Conservation (phyloP, 129 eudicot genomes). For the Lactuca saligna region DNA sequence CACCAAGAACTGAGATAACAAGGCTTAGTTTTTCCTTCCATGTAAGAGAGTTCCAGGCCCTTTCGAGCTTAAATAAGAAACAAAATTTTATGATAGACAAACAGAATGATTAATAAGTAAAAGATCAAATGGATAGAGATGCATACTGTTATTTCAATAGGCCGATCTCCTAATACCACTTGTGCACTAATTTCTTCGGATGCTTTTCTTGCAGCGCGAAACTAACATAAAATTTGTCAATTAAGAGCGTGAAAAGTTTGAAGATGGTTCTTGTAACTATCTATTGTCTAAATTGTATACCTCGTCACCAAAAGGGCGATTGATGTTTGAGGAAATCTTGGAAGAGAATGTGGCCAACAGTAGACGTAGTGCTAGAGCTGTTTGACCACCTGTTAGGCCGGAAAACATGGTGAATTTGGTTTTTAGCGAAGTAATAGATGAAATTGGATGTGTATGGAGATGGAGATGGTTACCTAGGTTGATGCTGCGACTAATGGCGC, state of each 20-base stretch:
- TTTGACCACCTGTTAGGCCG: slow-evolving; percentile 64
- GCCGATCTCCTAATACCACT: slow-evolving; percentile 90
- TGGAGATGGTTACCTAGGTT: slow-evolving; percentile 54
- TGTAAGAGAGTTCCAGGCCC: slow-evolving; percentile 93
- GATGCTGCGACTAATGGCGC: slow-evolving; percentile 87
- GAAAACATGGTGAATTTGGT: slow-evolving; percentile 13
- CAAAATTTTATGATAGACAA: not conserved
- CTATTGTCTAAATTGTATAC: slow-evolving; percentile 21
- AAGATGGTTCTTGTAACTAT: not conserved
- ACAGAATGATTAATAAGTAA: not conserved
- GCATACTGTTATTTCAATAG: slow-evolving; percentile 86
- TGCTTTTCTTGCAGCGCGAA: slow-evolving; percentile 84
- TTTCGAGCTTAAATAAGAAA: slow-evolving; percentile 58
- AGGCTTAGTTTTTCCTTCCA: slow-evolving; percentile 77
- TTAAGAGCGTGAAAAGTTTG: not conserved
- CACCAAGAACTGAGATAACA: slow-evolving; percentile 54
- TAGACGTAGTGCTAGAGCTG: slow-evolving; percentile 74
- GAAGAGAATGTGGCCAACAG: slow-evolving; percentile 79
- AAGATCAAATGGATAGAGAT: not conserved
- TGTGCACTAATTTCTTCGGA: slow-evolving; percentile 91
- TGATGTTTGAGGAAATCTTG: slow-evolving; percentile 65
- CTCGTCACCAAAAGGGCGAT: slow-evolving; percentile 93
- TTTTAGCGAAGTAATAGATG: slow-evolving; percentile 4
- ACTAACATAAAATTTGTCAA: slow-evolving; percentile 35
- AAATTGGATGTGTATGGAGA: slow-evolving; percentile 1